phyloP scores from a whole-genome alignment of 805 yeast genomes.

The Jamesozyma spencerorum region DNA sequence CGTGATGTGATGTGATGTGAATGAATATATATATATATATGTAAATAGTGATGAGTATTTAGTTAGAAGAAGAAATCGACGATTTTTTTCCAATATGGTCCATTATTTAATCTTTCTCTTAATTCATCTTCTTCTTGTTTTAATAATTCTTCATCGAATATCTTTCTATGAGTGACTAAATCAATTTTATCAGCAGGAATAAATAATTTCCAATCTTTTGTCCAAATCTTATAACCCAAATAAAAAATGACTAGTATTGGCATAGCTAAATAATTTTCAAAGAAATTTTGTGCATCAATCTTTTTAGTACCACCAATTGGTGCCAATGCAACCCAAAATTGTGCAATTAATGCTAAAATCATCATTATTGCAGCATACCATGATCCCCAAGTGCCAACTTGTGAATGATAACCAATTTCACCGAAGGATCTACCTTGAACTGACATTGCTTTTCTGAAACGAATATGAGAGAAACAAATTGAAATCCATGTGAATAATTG shows the following conservation, averaged over 20 bases:
- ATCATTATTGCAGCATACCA: conserved; percentile 43
- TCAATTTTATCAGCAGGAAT: conserved; percentile 27
- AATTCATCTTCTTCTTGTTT: conserved; percentile 30
- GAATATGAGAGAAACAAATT: conserved; percentile 46
- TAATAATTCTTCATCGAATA: conserved; percentile 29
- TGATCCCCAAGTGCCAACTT: conserved; percentile 46
- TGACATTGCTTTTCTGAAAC: conserved; percentile 50
- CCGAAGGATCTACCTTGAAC: conserved; percentile 42
- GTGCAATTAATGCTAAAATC: conserved; percentile 44
- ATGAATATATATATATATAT: not conserved
- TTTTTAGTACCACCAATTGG: conserved; percentile 34
- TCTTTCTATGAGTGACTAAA: conserved; percentile 22
- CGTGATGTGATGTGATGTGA: too few relatives aligned
- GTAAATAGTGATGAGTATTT: conserved; percentile 20
- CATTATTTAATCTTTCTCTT: conserved; percentile 19
- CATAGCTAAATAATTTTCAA: conserved; percentile 40
- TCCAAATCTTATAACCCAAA: conserved; percentile 39
- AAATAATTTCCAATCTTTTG: conserved; percentile 33
- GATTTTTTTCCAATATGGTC: conserved; percentile 21
- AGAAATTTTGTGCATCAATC: conserved; percentile 36
- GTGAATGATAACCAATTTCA: conserved; percentile 47
- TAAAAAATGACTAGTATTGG: conserved; percentile 38
- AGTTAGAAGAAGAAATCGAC: conserved; percentile 28
- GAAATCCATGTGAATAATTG: conserved; percentile 56
- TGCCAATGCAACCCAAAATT: conserved; percentile 58